Percentiles rank a stretch among this genome's conserved stretches.
These are phyloP conservation scores for Exophiala sp. DNA, from an alignment of 2,329 filamentous ascomycete species.

Conservation along the genomic window DNA sequence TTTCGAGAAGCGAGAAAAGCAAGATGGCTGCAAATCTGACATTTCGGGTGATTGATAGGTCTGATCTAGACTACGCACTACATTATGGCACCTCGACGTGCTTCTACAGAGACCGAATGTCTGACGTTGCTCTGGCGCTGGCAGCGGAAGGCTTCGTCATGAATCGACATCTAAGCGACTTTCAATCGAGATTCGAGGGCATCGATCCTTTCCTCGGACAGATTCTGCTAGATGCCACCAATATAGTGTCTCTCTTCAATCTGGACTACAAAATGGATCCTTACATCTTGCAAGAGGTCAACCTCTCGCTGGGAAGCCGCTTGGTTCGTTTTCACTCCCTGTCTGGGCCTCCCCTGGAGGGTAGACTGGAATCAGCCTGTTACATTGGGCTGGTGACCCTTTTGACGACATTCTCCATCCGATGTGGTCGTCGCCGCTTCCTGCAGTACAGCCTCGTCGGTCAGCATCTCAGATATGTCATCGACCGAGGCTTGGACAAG, in stretches of 20 bases:
- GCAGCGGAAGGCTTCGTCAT: neutral
- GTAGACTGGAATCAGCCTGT: neutral
- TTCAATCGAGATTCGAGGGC: neutral
- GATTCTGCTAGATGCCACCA: neutral
- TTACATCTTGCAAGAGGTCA: slow-evolving; percentile 2
- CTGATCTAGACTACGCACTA: slow-evolving; percentile 1
- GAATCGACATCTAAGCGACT: neutral
- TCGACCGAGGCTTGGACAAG: neutral
- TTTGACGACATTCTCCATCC: slow-evolving; percentile 1
- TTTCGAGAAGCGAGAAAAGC: too few species aligned
- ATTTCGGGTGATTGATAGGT: neutral
- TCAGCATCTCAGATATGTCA: neutral
- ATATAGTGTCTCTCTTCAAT: neutral
- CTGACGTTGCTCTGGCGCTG: neutral
- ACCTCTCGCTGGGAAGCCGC: neutral
- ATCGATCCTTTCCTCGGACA: neutral
- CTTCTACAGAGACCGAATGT: slow-evolving; percentile 3
- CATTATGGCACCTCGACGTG: neutral
- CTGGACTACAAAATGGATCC: slow-evolving; percentile 2
- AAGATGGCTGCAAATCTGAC: neutral
- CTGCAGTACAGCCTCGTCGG: neutral
- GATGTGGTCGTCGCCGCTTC: neutral
- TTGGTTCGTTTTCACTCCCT: neutral
- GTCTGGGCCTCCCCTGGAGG: neutral
- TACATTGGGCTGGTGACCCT: neutral